Percentiles rank a stretch among this genome's conserved stretches.
phyloP scores from a whole-genome alignment of 192 early-diverging fungal genomes.

The Entophlyctis luteolus region DNA sequence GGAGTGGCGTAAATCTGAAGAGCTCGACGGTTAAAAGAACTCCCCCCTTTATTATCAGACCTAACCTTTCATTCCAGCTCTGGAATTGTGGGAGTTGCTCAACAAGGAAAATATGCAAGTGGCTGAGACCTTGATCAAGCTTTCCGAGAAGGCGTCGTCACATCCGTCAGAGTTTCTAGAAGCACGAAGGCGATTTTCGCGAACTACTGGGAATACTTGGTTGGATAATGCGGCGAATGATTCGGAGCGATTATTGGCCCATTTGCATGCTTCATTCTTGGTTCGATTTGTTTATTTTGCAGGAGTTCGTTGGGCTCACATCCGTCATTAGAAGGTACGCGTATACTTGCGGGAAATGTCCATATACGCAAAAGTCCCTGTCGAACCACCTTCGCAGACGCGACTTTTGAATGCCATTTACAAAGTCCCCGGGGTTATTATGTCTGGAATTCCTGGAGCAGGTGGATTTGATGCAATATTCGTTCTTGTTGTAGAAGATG shows the following conservation, averaged over 20 bases:
- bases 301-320: background rate
- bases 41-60: background rate
- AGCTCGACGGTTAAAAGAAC: conserved; percentile 35
- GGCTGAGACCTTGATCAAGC: conserved; percentile 49
- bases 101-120: conserved; percentile 58
- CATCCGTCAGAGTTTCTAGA: conserved; percentile 42
- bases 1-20: conserved; percentile 72
- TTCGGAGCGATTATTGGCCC: conserved; percentile 10
- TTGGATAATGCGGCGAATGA: background rate
- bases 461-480: conserved; percentile 98
- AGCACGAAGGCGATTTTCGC: conserved; percentile 50
- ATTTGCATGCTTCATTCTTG: conserved; percentile 38
- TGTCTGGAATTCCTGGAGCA: conserved; percentile 94
- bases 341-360: conserved; percentile 69
- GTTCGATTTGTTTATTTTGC: conserved; percentile 10
- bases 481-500: conserved; percentile 56
- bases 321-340: conserved; percentile 51
- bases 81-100: conserved; percentile 59
- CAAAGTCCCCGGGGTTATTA: conserved; percentile 73
- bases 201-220: background rate
- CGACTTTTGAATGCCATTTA: conserved; percentile 78
- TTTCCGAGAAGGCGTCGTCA: conserved; percentile 22
- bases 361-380: conserved; percentile 67
- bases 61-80: conserved; percentile 32
- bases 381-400: conserved; percentile 89